Percentiles rank a stretch among this genome's conserved stretches.
Conservation (phyloP, 2,329 filamentous ascomycete species). For the Hypoxylon rubiginosum region DNA sequence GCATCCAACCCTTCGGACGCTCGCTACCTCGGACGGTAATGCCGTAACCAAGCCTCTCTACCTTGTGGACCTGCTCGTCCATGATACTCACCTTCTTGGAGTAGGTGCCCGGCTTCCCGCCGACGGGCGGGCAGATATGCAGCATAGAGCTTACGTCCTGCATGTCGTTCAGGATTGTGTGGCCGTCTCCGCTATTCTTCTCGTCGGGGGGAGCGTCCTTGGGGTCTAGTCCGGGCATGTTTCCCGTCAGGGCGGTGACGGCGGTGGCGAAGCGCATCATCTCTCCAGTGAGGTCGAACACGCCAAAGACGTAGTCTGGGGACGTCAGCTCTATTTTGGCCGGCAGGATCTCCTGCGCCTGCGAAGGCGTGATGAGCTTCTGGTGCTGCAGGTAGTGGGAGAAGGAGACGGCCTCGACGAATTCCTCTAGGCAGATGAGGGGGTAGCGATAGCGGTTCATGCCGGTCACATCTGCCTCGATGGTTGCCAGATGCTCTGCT, state of each 20-base stretch:
- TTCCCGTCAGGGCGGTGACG: conserved; percentile 80
- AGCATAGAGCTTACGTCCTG: conserved; percentile 81
- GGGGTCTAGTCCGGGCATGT: conserved; percentile 57
- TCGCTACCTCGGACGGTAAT: conserved; percentile 89
- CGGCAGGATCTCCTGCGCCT: conserved; percentile 66
- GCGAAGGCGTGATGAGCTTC: conserved; percentile 76
- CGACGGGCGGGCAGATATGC: conserved; percentile 76
- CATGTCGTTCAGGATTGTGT: conserved; percentile 83
- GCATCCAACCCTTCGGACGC: conserved; percentile 91
- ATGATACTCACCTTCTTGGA: conserved; percentile 88
- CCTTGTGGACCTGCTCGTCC: conserved; percentile 90
- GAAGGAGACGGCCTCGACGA: conserved; percentile 92
- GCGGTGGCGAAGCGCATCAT: conserved; percentile 97
- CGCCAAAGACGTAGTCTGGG: conserved; percentile 88
- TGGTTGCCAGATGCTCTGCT: conserved; percentile 72
- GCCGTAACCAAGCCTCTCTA: conserved; percentile 90
- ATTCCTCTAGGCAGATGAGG: conserved; percentile 91
- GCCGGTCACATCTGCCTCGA: conserved; percentile 80
- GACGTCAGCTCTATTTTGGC: conserved; percentile 75
- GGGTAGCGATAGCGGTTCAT: conserved; percentile 89
- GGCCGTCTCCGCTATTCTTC: conserved; percentile 45
- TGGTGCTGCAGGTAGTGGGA: conserved; percentile 87
- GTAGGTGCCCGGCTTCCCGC: conserved; percentile 64
- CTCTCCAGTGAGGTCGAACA: conserved; percentile 96
- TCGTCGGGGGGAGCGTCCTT: conserved; percentile 5